phyloP scores from a whole-genome alignment of 495 filamentous ascomycete genomes.

The Aspergillus bertholletiae region DNA sequence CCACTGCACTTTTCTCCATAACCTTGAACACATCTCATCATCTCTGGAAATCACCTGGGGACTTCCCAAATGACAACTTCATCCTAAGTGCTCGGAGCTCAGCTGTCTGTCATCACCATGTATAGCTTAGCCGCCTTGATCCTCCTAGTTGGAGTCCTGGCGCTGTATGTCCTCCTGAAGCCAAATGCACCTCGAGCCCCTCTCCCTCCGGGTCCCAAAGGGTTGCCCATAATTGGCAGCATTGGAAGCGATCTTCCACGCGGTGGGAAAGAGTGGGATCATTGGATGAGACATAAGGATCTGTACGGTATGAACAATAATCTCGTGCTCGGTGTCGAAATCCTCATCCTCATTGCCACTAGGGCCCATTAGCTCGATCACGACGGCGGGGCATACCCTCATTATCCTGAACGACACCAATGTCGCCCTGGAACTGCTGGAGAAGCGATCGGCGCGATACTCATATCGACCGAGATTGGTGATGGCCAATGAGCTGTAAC shows the following conservation, averaged over 20 bases:
- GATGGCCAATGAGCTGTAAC: not conserved
- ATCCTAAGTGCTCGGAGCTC: not conserved
- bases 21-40: too few species aligned
- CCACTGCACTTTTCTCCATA: not conserved
- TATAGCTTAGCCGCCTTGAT: not conserved
- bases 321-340: not conserved
- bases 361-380: constrained; percentile 50
- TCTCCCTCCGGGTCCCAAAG: not conserved
- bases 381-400: constrained; percentile 41
- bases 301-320: constrained; percentile 24
- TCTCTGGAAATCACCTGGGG: too few species aligned
- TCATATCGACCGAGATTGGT: constrained; percentile 33
- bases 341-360: not conserved
- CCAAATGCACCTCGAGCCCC: not conserved
- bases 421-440: constrained; percentile 41
- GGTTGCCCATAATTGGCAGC: constrained; percentile 32
- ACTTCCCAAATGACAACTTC: too few species aligned
- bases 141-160: not conserved
- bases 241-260: constrained; percentile 31
- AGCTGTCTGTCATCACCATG: not conserved
- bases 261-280: constrained; percentile 33
- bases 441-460: constrained; percentile 39
- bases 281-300: constrained; percentile 45
- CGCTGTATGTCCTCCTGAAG: not conserved
- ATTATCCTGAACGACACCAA: constrained; percentile 44